Evolutionary conservation across 1,284 basidiomycete genomes (phyloP).

Genomic region (Trametes pubescens): DNA sequence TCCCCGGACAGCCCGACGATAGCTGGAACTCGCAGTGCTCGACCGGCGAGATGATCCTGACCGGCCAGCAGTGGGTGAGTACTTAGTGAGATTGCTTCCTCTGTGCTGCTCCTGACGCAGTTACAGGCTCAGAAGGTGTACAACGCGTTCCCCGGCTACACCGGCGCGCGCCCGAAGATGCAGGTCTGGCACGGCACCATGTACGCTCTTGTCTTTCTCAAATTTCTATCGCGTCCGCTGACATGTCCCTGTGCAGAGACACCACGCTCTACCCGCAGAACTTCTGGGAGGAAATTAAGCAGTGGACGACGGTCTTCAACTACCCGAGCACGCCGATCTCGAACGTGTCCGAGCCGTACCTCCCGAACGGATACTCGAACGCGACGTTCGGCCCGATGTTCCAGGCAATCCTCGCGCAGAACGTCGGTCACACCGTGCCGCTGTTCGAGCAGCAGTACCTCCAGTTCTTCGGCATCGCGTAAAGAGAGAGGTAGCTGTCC

Average conservation of each 20-base stretch:
- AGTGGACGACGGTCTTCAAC: conserved; percentile 49
- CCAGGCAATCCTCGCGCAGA: conserved; percentile 52
- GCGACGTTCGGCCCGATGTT: conserved; percentile 56
- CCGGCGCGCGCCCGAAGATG: conserved; percentile 58
- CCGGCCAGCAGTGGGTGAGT: conserved; percentile 56
- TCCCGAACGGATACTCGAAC: conserved; percentile 50
- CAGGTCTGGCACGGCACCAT: conserved; percentile 64
- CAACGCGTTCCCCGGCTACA: conserved; percentile 58
- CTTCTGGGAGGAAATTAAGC: conserved; percentile 54
- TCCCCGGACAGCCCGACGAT: conserved; percentile 44
- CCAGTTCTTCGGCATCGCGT: conserved; percentile 31
- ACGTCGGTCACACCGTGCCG: conserved; percentile 55
- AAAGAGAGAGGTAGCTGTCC: background rate
- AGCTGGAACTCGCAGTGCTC: conserved; percentile 56
- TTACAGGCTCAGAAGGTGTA: conserved; percentile 53
- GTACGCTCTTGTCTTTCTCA: conserved; percentile 41
- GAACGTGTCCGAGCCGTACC: conserved; percentile 48
- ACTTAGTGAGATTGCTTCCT: background rate
- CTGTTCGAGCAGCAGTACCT: conserved; percentile 31
- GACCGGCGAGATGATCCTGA: conserved; percentile 52
- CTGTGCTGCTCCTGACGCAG: background rate
- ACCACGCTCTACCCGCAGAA: conserved; percentile 59
- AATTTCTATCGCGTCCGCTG: background rate
- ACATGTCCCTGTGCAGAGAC: conserved; percentile 43
- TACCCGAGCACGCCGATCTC: conserved; percentile 49